These are phyloP conservation scores for Skeletonema menzelii DNA, from an alignment of 108 stramenopile species.

Conservation along the genomic window DNA sequence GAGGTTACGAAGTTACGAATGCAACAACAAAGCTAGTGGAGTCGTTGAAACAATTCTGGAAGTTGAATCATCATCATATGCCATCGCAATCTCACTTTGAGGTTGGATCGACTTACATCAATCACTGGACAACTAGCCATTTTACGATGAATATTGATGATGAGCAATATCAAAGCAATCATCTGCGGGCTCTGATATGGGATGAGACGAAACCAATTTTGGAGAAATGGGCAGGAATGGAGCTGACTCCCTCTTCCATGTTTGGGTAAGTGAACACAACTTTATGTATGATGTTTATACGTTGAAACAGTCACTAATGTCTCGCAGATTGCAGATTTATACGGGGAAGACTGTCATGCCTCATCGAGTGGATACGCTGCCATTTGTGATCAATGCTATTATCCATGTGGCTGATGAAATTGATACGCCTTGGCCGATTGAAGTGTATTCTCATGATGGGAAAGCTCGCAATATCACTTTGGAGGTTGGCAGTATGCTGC, in stretches of 20 bases:
- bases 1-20: conserved; percentile 58
- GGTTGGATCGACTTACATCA: conserved; percentile 46
- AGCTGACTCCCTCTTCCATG: conserved; percentile 42
- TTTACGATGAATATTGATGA: conserved; percentile 18
- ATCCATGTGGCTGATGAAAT: conserved; percentile 87
- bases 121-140: conserved; percentile 51
- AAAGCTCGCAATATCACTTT: conserved; percentile 88
- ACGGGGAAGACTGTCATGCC: conserved; percentile 66
- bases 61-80: conserved; percentile 16
- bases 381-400: conserved; percentile 84
- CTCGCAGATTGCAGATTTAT: conserved; percentile 80
- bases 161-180: conserved; percentile 2
- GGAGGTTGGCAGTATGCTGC: conserved; percentile 87
- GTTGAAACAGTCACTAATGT: no score
- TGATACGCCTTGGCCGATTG: conserved; percentile 88
- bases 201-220: conserved; percentile 29
- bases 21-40: conserved; percentile 46
- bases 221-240: conserved; percentile 55
- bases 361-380: conserved; percentile 85
- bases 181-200: conserved; percentile 32
- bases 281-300: no score
- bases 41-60: conserved; percentile 41
- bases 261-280: no score
- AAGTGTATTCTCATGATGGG: conserved; percentile 87
- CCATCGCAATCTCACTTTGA: conserved; percentile 31